Evolutionary conservation across 2,329 filamentous ascomycete genomes (phyloP).

Genomic region (Fusarium domesticum): DNA sequence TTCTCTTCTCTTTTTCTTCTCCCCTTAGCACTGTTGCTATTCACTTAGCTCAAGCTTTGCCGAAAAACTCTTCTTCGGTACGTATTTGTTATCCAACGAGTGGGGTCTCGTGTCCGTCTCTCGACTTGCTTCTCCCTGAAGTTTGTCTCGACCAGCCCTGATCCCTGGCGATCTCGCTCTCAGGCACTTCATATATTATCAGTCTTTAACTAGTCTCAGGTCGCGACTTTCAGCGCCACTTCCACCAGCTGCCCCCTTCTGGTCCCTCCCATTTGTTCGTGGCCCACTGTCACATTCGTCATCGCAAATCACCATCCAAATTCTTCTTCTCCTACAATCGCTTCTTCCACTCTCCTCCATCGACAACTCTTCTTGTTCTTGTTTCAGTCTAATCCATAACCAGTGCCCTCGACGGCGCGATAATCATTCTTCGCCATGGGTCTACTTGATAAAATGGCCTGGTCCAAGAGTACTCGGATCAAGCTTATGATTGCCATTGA

Average conservation of each 20-base stretch:
- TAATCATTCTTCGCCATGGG: slow-evolving; percentile 26
- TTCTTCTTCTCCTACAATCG: slow-evolving; percentile 15
- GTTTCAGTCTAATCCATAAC: slow-evolving; percentile 1
- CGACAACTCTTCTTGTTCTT: slow-evolving; percentile 2
- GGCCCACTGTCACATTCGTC: slow-evolving; percentile 23
- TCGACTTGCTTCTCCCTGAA: no score
- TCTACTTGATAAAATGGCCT: slow-evolving; percentile 59
- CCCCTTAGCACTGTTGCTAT: background rate
- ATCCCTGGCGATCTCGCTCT: no score
- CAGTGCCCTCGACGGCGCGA: slow-evolving; percentile 11
- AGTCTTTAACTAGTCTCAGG: no score
- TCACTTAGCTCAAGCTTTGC: slow-evolving; percentile 6
- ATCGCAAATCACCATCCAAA: slow-evolving; percentile 20
- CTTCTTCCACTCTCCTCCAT: slow-evolving; percentile 8
- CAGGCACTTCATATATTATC: no score
- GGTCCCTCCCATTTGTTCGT: background rate
- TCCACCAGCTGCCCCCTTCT: background rate
- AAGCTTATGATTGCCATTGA: slow-evolving; percentile 91
- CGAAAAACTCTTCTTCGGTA: background rate
- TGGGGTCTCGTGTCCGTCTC: no score
- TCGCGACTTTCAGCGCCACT: background rate
- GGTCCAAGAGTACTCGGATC: slow-evolving; percentile 91
- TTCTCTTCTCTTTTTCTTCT: background rate
- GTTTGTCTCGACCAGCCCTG: no score
- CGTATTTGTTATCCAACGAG: slow-evolving; percentile 2